Evolutionary conservation across 148 eudicot genomes (phyloP).

Genomic region (Agrostemma githago): DNA sequence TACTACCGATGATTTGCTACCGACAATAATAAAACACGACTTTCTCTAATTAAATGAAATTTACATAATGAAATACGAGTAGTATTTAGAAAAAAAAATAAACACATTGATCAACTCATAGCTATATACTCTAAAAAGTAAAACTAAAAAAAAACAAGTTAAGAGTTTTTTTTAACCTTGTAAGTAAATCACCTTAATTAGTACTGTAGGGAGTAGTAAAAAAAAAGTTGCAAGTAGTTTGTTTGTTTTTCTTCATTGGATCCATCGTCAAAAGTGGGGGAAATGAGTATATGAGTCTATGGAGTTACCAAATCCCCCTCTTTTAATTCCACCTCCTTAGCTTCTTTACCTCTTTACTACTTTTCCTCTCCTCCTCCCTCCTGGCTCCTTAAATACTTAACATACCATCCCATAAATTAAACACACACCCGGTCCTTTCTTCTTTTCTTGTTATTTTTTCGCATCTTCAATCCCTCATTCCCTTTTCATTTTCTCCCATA

Average conservation of each 20-base stretch:
- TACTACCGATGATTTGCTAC: too few species aligned
- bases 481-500: not conserved
- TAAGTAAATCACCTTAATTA: too few species aligned
- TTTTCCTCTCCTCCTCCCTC: not conserved
- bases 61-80: too few species aligned
- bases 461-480: not conserved
- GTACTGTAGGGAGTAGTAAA: too few species aligned
- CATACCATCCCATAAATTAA: not conserved
- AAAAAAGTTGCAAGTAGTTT: too few species aligned
- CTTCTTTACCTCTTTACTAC: not conserved
- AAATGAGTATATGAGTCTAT: not conserved
- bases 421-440: not conserved
- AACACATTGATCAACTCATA: too few species aligned
- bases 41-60: too few species aligned
- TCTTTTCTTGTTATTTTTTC: not conserved
- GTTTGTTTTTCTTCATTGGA: constrained; percentile 11
- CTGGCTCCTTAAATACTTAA: not conserved
- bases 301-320: constrained; percentile 16
- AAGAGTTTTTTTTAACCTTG: too few species aligned
- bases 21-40: too few species aligned
- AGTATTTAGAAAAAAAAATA: too few species aligned
- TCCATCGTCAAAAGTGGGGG: constrained; percentile 17
- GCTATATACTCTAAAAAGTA: too few species aligned
- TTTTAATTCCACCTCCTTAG: constrained; percentile 17
- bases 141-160: too few species aligned